Base-by-base conservation (phyloP, 768 basidiomycete genomes). In the Russula olivacea region DNA sequence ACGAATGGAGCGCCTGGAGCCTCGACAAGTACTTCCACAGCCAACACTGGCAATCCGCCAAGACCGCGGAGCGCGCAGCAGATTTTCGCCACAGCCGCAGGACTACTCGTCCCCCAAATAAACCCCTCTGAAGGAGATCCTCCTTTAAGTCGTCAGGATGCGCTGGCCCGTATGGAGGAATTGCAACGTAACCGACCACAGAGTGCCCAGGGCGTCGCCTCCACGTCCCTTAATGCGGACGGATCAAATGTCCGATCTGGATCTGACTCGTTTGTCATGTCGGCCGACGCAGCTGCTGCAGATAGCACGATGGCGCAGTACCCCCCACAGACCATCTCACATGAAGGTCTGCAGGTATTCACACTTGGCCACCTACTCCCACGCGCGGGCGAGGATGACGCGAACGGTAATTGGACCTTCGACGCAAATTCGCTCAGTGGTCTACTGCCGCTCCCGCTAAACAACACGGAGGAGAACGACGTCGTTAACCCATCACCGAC, bases 351-450 rank as follows among this genome's bases (percentile, higher is more conserved):
- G 58, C 87, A 89, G 71, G 88, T 91, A 58, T 89, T 89, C 70
- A 91, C 90, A 1, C 81, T 91, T 4, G 89, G 89, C 0, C 89
- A 90, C 71, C 74, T 91, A 25, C 76, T 90, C 66, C 89, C 89
- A 15, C 75, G 82, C 61, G 78, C 78, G 63, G 74, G 74, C 48
- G 71, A 76, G 56, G 80, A 79, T 23, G 83, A 84, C 69, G 73
- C 69, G 43, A 81, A 80, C 48, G 86, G 82, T 19, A 83, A 81
- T 60, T 89, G 87, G 87, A 78, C 75, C 28, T 85, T 82, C 70
- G 81, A 85, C 55, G 68, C 78, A 11, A 71, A 58, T 55, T 71
- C 72, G 58, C 72, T 78, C 34, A 73, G 67, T 2, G 66, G 61
- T 7, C 40, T 66, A 15, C 17, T 67, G 21, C 66, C 66, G 4